Evolutionary conservation across 345 rosid genomes (phyloP).

Genomic region (Lumnitzera littorea): DNA sequence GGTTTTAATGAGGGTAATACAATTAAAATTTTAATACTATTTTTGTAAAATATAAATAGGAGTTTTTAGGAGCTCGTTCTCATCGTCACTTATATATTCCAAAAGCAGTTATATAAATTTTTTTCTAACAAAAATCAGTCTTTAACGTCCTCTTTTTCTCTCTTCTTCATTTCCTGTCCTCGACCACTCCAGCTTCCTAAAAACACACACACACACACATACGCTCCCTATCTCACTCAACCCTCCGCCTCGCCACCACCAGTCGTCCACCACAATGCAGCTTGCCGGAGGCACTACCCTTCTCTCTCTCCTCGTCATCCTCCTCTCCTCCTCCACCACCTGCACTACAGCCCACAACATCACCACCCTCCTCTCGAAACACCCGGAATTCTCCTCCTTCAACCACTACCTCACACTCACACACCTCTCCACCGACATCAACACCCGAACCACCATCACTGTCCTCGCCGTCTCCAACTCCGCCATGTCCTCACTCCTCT

Average conservation of each 20-base stretch:
- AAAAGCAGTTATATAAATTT: too few species aligned
- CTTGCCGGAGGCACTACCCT: slow-evolving; percentile 13
- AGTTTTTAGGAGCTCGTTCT: too few species aligned
- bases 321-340: slow-evolving; percentile 4
- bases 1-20: too few species aligned
- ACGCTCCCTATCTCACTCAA: not conserved
- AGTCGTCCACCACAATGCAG: slow-evolving; percentile 9
- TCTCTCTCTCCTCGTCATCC: slow-evolving; percentile 16
- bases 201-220: not conserved
- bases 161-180: too few species aligned
- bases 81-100: too few species aligned
- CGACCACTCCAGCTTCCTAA: not conserved
- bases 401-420: slow-evolving; percentile 74
- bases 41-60: too few species aligned
- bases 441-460: slow-evolving; percentile 77
- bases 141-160: too few species aligned
- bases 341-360: slow-evolving; percentile 61
- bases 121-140: too few species aligned
- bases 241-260: not conserved
- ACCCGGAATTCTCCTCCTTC: slow-evolving; percentile 86
- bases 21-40: too few species aligned
- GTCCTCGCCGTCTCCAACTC: slow-evolving; percentile 79
- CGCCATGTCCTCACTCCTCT: slow-evolving; percentile 65
- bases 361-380: slow-evolving; percentile 60
- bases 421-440: slow-evolving; percentile 89